Base-by-base conservation (phyloP, 1,139 yeast species). In the Candida sp. region DNA sequence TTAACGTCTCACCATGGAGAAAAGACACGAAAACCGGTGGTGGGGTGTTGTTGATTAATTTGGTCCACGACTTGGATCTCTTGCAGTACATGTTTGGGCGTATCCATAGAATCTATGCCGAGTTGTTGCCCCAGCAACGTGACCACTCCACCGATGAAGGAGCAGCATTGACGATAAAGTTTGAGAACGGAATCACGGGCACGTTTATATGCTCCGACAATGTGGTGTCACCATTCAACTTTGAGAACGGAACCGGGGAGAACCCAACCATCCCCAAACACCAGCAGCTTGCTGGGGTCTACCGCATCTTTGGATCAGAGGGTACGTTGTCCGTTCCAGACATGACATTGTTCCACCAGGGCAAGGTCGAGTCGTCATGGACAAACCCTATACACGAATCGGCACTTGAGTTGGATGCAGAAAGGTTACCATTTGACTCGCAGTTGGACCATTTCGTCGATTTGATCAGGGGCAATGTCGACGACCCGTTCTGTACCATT, bases 321-420 rank as follows among this genome's bases (percentile, higher is more conserved):
- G 79, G 78, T 1, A 75, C 79, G 3, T 63, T 75, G 34, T 73
- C 78, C 4, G 63, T 75, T 4, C 80, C 80, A 1, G 80, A 75
- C 49, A 60, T 75, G 60, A 73, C 69, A 30, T 57, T 75, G 25
- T 73, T 69, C 51, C 73, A 70, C 50, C 77, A 73, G 46, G 49
- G 50, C 45, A 51, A 44, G 12, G 37, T 58, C 41, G 52, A 61
- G 34, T 56, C 58, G 7, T 54, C 63, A 1, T 69, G 73, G 73
- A 49, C 63, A 34, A 51, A 58, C 22, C 60, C 60, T 0, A 48
- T 68, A 7, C 51, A 47, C n/a, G 64, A 50, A 49, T 57, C 54
- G 48, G 51, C 59, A 17, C 47, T 61, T 23, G 52, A 60, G n/a
- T 46, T 61, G 30, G 58, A 64, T 43, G 28, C 51, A 3, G 47